These are phyloP conservation scores for Wickerhamomyces chambardii DNA, from an alignment of 805 yeast species.

Conservation along the genomic window DNA sequence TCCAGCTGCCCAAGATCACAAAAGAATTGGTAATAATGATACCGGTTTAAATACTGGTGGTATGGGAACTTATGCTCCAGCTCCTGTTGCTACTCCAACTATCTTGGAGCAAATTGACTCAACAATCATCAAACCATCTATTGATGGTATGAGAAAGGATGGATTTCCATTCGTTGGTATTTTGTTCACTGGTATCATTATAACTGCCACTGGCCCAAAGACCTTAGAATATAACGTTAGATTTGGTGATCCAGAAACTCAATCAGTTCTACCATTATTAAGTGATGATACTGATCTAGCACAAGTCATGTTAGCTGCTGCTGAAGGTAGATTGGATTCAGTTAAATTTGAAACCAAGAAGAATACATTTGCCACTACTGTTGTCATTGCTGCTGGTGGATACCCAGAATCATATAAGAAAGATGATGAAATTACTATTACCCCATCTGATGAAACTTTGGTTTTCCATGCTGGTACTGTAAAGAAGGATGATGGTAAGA, in stretches of 20 bases:
- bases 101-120: slow-evolving; percentile 62
- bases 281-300: slow-evolving; percentile 85
- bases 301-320: slow-evolving; percentile 86
- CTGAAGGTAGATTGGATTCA: slow-evolving; percentile 88
- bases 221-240: slow-evolving; percentile 96
- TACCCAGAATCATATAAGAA: slow-evolving; percentile 84
- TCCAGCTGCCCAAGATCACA: slow-evolving; percentile 98
- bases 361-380: slow-evolving; percentile 74
- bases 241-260: slow-evolving; percentile 99
- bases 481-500: slow-evolving; percentile 36
- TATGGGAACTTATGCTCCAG: slow-evolving; percentile 99
- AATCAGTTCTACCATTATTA: slow-evolving; percentile 85
- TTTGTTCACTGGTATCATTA: slow-evolving; percentile 90
- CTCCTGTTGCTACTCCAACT: slow-evolving; percentile 84
- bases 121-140: slow-evolving; percentile 80
- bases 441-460: slow-evolving; percentile 40
- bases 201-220: slow-evolving; percentile 83
- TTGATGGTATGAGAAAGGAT: slow-evolving; percentile 93
- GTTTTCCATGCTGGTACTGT: slow-evolving; percentile 98
- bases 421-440: slow-evolving; percentile 76
- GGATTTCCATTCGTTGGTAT: slow-evolving; percentile 95
- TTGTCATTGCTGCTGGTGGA: slow-evolving; percentile 95
- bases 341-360: slow-evolving; percentile 48
- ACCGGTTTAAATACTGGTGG: slow-evolving; percentile 97
- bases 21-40: slow-evolving; percentile 90